phyloP scores from a whole-genome alignment of 2,329 filamentous ascomycete species.

The Calonectria honghensis region DNA sequence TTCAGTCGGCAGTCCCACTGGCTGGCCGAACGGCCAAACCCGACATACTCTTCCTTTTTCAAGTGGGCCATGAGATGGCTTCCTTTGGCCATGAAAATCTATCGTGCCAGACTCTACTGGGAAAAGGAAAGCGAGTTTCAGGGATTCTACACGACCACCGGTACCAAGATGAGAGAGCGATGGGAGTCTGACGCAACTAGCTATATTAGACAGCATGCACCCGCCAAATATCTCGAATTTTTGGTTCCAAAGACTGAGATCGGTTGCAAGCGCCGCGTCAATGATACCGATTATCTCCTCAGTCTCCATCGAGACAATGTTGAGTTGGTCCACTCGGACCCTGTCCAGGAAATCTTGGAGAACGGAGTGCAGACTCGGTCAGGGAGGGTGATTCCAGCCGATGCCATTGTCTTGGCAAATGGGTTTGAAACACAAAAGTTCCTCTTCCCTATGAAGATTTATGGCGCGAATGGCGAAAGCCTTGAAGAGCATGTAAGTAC shows the following conservation, averaged over 20 bases:
- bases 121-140: conserved; percentile 49
- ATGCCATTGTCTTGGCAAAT: conserved; percentile 67
- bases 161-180: conserved; percentile 42
- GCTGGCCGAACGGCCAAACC: conserved; percentile 56
- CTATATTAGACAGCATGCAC: conserved; percentile 55
- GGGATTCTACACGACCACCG: conserved; percentile 47
- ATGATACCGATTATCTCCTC: conserved; percentile 59
- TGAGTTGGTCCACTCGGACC: conserved; percentile 53
- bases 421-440: conserved; percentile 69
- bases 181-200: conserved; percentile 44
- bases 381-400: conserved; percentile 48
- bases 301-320: conserved; percentile 56
- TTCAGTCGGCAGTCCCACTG: conserved; percentile 72
- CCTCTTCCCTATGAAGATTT: conserved; percentile 67
- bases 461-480: conserved; percentile 62
- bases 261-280: conserved; percentile 61
- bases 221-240: conserved; percentile 54
- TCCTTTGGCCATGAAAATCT: conserved; percentile 48
- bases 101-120: conserved; percentile 50
- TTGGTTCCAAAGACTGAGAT: conserved; percentile 58
- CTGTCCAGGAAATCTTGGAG: conserved; percentile 40
- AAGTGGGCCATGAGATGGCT: conserved; percentile 52
- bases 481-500: conserved; percentile 63
- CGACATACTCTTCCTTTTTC: conserved; percentile 49
- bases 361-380: conserved; percentile 46